These are phyloP conservation scores for Diophrys sp. DNA, from an alignment of 73 alveolate species.

Conservation along the genomic window DNA sequence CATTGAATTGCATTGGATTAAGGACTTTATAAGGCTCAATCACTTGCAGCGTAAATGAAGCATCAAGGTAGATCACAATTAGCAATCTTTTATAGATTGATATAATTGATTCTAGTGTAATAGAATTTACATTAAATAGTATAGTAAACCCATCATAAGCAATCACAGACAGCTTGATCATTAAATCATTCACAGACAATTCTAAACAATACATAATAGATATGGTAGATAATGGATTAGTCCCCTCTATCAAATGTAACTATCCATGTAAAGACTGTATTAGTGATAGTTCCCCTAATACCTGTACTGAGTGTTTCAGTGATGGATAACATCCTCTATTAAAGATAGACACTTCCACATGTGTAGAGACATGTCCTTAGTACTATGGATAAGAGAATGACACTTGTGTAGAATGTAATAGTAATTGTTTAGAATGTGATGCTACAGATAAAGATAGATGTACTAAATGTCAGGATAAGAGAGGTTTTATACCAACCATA, in stretches of 20 bases:
- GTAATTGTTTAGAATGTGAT: constrained; percentile 6
- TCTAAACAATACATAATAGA: constrained; percentile 9
- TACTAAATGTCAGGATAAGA: not conserved
- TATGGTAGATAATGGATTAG: constrained; percentile 18
- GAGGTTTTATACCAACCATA: not conserved
- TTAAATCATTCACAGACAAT: not conserved
- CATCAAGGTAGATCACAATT: not conserved
- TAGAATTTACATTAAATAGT: too few species aligned
- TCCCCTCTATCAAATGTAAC: constrained; percentile 34
- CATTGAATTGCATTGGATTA: not conserved
- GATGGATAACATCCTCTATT: too few species aligned
- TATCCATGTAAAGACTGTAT: constrained; percentile 46
- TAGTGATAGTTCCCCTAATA: not conserved
- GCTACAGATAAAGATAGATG: not conserved
- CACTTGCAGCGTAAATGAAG: not conserved
- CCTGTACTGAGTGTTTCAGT: not conserved
- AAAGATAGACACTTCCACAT: not conserved
- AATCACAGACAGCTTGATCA: not conserved
- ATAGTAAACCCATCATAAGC: constrained; percentile 17
- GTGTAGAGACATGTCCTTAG: not conserved
- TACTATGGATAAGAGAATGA: not conserved
- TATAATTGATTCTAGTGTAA: too few species aligned
- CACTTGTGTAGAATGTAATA: not conserved
- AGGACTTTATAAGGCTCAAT: too few species aligned
- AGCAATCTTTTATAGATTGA: not conserved